phyloP scores from a whole-genome alignment of 2,329 filamentous ascomycete genomes.

The Cyphellophora attinorum region DNA sequence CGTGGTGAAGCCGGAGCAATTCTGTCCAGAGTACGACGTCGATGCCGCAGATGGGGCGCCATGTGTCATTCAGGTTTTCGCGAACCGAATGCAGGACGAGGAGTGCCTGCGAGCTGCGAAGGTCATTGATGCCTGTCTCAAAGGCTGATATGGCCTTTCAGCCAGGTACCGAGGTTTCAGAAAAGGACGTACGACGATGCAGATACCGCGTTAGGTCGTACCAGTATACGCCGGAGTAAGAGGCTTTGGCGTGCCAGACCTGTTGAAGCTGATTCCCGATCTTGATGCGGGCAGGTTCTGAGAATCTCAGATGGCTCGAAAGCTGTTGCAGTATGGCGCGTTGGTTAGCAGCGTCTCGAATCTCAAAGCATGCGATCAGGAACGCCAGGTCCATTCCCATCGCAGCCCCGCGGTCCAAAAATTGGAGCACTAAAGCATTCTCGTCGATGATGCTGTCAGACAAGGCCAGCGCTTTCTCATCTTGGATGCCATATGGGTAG shows the following conservation, averaged over 20 bases:
- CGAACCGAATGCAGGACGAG: constrained; percentile 21
- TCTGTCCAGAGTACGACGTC: constrained; percentile 17
- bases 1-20: constrained; percentile 8
- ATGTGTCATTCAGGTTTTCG: constrained; percentile 21
- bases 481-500: neutral
- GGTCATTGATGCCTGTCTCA: constrained; percentile 20
- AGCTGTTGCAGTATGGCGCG: neutral
- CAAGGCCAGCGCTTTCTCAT: neutral
- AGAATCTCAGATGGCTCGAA: neutral
- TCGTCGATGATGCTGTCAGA: neutral
- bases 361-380: neutral
- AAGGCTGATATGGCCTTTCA: constrained; percentile 2
- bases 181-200: no score
- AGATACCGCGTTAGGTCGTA: neutral
- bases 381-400: neutral
- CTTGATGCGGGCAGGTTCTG: neutral
- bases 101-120: constrained; percentile 21
- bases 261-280: neutral
- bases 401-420: neutral
- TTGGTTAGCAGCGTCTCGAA: neutral
- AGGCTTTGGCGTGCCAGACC: neutral
- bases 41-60: constrained; percentile 20
- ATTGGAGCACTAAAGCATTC: neutral
- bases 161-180: neutral
- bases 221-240: neutral